Evolutionary conservation across 352 stramenopile species (phyloP).

Genomic region (Globisporangium iwayamae): DNA sequence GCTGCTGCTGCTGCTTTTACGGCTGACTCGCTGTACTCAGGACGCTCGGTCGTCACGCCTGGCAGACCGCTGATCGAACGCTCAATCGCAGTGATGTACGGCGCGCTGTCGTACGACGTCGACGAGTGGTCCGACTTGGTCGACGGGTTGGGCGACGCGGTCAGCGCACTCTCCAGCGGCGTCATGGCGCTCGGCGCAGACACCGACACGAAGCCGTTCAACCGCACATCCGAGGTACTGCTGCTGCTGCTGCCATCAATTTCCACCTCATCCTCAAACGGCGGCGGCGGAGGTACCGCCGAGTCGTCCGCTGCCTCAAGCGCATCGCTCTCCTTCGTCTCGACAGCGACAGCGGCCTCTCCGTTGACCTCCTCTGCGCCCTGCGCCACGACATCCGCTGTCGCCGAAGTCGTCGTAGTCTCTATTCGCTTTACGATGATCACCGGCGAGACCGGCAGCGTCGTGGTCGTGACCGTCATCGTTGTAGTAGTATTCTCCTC

Average conservation of each 20-base stretch:
- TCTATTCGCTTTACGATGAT: conserved; percentile 13
- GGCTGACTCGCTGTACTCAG: conserved; percentile 16
- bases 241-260: neutral
- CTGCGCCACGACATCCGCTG: neutral
- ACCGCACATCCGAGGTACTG: conserved; percentile 7
- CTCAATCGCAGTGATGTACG: conserved; percentile 42
- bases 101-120: conserved; percentile 39
- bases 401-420: neutral
- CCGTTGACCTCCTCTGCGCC: neutral
- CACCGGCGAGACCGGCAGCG: conserved; percentile 11
- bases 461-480: neutral
- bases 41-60: conserved; percentile 32
- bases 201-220: conserved; percentile 27
- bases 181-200: conserved; percentile 34
- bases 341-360: neutral
- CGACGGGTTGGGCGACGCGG: conserved; percentile 25
- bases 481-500: neutral
- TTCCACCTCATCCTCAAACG: conserved; percentile 4
- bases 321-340: neutral
- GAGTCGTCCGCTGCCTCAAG: neutral
- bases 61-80: conserved; percentile 25
- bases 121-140: conserved; percentile 33
- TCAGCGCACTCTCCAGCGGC: conserved; percentile 27
- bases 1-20: neutral
- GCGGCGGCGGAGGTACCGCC: conserved; percentile 2